These are phyloP conservation scores for Selenicereus undatus DNA, from an alignment of 148 eudicot species.

Conservation along the genomic window DNA sequence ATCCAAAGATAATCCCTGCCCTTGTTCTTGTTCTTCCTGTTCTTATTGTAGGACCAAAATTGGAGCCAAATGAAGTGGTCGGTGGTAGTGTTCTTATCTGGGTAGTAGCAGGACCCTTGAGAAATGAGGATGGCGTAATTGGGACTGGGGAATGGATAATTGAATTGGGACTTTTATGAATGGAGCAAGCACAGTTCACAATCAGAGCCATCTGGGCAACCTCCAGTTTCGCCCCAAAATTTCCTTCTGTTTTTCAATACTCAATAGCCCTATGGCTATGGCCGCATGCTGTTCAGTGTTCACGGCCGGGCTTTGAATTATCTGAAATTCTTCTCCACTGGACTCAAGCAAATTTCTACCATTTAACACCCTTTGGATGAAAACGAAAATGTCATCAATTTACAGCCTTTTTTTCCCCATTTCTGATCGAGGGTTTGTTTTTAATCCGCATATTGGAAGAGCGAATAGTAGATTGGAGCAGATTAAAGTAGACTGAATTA, in stretches of 20 bases:
- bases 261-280: background rate
- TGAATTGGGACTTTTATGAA: constrained; percentile 21
- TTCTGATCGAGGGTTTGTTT: too few species aligned
- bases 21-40: constrained; percentile 25
- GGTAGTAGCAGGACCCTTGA: constrained; percentile 13
- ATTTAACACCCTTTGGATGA: too few species aligned
- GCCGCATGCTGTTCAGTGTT: background rate
- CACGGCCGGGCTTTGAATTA: too few species aligned
- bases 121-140: constrained; percentile 23
- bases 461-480: too few species aligned
- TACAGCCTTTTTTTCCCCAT: too few species aligned
- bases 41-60: background rate
- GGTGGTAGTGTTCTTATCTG: constrained; percentile 18
- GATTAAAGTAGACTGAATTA: too few species aligned
- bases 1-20: constrained; percentile 35
- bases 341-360: too few species aligned
- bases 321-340: too few species aligned
- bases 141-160: background rate
- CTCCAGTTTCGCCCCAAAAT: background rate
- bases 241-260: background rate
- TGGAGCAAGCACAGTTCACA: constrained; percentile 11
- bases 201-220: constrained; percentile 13
- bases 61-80: constrained; percentile 7
- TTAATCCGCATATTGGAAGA: too few species aligned
- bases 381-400: too few species aligned